phyloP scores from a whole-genome alignment of 257 asterid species.

The Leonotis leonurus region DNA sequence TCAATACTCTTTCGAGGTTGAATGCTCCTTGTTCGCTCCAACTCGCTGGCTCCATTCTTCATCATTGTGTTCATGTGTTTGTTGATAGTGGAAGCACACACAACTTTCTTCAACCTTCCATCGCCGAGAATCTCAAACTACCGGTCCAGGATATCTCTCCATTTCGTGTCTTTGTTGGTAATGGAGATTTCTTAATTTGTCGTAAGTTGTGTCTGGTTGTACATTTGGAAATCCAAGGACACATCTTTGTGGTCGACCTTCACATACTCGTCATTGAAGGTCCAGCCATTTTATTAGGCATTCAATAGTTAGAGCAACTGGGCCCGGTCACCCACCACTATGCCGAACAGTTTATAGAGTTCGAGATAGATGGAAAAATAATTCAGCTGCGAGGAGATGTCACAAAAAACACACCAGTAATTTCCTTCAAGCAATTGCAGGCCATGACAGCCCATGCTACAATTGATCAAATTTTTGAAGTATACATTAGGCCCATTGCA shows the following conservation, averaged over 20 bases:
- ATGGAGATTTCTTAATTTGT: neutral
- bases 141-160: neutral
- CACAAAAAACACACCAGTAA: neutral
- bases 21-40: neutral
- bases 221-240: neutral
- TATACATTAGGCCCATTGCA: neutral
- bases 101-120: neutral
- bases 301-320: neutral
- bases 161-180: neutral
- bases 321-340: neutral
- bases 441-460: neutral
- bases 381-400: neutral
- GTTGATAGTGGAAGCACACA: neutral
- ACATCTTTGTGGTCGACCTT: neutral
- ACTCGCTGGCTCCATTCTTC: neutral
- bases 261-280: neutral
- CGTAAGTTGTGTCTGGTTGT: neutral
- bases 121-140: neutral
- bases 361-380: neutral
- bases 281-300: neutral
- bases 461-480: neutral
- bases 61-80: neutral
- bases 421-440: neutral
- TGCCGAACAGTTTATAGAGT: neutral
- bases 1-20: neutral